Percentiles rank a stretch among this genome's conserved stretches.
Evolutionary conservation across 2,329 filamentous ascomycete species (phyloP).

Genomic region (Blastomyces parvus): DNA sequence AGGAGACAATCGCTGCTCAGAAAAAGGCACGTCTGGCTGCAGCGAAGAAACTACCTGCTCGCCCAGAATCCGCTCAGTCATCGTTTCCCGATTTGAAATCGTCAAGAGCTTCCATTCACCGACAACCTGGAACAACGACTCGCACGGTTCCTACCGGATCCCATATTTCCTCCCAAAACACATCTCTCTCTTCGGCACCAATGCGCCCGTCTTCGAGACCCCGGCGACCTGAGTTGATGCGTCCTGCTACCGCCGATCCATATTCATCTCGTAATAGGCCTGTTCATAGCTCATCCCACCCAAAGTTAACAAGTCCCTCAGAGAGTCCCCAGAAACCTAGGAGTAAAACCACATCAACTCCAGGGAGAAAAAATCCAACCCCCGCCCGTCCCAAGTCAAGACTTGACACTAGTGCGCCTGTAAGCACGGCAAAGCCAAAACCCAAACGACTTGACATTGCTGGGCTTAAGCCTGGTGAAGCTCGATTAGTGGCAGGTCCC

Average conservation of each 20-base stretch:
- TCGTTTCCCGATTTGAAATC: conserved; percentile 39
- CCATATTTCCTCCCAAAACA: conserved; percentile 24
- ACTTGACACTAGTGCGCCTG: conserved; percentile 21
- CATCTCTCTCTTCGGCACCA: conserved; percentile 48
- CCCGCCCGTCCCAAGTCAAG: conserved; percentile 28
- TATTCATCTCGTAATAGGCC: conserved; percentile 30
- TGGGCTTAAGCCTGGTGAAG: conserved; percentile 23
- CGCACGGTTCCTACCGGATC: conserved; percentile 30
- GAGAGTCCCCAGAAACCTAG: conserved; percentile 18
- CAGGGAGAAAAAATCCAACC: conserved; percentile 22
- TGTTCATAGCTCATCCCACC: conserved; percentile 15
- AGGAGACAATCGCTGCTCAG: conserved; percentile 75
- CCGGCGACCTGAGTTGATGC: conserved; percentile 28
- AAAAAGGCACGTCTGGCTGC: conserved; percentile 49
- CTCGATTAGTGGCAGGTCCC: conserved; percentile 12
- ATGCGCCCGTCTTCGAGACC: conserved; percentile 40
- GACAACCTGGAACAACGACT: conserved; percentile 25
- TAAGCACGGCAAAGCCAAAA: conserved; percentile 25
- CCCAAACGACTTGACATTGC: conserved; percentile 27
- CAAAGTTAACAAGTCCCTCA: conserved; percentile 23
- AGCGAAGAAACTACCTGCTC: conserved; percentile 38
- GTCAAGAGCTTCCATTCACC: conserved; percentile 25
- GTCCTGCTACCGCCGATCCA: conserved; percentile 48
- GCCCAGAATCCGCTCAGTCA: conserved; percentile 51
- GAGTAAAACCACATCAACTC: conserved; percentile 24